Evolutionary conservation across 2,329 filamentous ascomycete genomes (phyloP).

Genomic region (Rutstroemia sp.): DNA sequence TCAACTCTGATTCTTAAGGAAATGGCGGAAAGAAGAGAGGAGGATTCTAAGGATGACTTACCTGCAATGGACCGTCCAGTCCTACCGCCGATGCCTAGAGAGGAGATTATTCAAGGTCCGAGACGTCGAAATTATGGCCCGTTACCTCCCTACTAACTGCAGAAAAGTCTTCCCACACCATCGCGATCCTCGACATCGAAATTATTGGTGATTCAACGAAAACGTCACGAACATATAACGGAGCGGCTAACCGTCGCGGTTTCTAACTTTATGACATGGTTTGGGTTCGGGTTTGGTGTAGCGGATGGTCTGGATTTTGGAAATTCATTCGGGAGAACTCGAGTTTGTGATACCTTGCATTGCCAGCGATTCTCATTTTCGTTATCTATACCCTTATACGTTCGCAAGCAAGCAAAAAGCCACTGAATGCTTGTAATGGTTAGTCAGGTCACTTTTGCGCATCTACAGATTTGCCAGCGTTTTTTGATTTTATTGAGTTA

Average conservation of each 20-base stretch:
- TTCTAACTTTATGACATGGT: neutral
- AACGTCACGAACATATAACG: too few relatives aligned
- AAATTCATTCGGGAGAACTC: neutral
- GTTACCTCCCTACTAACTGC: conserved; percentile 5
- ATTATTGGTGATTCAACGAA: neutral
- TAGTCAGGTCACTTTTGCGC: neutral
- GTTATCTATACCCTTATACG: conserved; percentile 5
- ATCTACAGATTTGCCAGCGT: neutral
- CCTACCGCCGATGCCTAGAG: conserved; percentile 3
- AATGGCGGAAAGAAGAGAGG: conserved; percentile 37
- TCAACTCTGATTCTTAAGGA: conserved; percentile 40
- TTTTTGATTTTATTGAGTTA: neutral
- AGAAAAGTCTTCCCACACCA: neutral
- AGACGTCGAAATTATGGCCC: conserved; percentile 11
- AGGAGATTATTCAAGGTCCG: conserved; percentile 13
- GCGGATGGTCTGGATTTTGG: neutral
- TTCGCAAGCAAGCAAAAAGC: neutral
- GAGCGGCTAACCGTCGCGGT: neutral
- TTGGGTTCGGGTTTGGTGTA: neutral
- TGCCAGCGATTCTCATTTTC: neutral
- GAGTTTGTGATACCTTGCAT: conserved; percentile 5
- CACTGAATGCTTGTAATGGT: neutral
- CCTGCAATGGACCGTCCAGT: conserved; percentile 32
- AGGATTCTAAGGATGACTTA: conserved; percentile 32
- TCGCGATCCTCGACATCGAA: neutral